Evolutionary conservation across 2,329 filamentous ascomycete species (phyloP).

Genomic region (Cladophialophora bantiana): DNA sequence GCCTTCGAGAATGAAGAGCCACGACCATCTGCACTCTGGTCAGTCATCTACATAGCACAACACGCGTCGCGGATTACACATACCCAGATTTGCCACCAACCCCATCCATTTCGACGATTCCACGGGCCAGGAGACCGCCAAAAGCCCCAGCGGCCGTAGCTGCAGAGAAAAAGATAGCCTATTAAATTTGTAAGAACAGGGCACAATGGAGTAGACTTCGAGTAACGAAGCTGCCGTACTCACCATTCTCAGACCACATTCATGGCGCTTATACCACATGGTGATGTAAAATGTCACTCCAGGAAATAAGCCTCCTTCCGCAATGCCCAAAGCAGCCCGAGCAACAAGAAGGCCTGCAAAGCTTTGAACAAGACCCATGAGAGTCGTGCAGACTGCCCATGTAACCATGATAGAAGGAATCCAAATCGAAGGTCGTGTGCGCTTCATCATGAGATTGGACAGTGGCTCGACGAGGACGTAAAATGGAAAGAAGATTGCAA

Average conservation of each 20-base stretch:
- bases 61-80: neutral
- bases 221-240: neutral
- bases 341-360: slow-evolving; percentile 27
- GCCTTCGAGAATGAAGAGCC: slow-evolving; percentile 54
- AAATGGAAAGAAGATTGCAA: slow-evolving; percentile 36
- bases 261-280: slow-evolving; percentile 31
- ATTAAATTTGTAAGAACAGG: neutral
- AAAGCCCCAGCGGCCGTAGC: slow-evolving; percentile 36
- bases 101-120: slow-evolving; percentile 53
- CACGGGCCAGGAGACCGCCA: slow-evolving; percentile 47
- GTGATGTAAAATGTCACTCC: slow-evolving; percentile 41
- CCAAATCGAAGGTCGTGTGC: slow-evolving; percentile 29
- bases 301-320: slow-evolving; percentile 48
- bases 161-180: slow-evolving; percentile 36
- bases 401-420: slow-evolving; percentile 41
- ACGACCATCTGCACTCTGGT: slow-evolving; percentile 45
- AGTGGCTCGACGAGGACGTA: slow-evolving; percentile 45
- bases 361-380: slow-evolving; percentile 57
- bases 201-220: neutral
- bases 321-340: slow-evolving; percentile 53
- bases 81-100: slow-evolving; percentile 49
- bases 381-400: slow-evolving; percentile 58
- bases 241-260: slow-evolving; percentile 33
- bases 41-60: neutral
- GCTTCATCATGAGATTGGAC: slow-evolving; percentile 45